Percentiles rank a stretch among this genome's conserved stretches.
phyloP scores from a whole-genome alignment of 1,284 basidiomycete genomes.

The Ganoderma resinaceum region DNA sequence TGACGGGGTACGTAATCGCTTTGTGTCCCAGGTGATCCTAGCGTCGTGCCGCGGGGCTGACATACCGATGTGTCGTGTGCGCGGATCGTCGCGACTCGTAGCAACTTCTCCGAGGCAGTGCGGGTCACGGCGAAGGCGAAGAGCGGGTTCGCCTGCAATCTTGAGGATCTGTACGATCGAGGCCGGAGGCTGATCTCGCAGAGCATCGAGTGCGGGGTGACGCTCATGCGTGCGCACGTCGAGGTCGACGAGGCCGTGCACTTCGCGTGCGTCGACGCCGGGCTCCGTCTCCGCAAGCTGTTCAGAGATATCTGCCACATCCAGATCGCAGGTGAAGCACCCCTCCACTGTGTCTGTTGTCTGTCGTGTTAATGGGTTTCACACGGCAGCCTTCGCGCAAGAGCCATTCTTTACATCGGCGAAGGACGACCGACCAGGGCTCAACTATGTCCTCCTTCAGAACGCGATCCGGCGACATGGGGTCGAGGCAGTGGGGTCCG shows the following conservation, averaged over 20 bases:
- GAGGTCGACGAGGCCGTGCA: conserved; percentile 64
- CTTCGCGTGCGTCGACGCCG: conserved; percentile 57
- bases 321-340: conserved; percentile 58
- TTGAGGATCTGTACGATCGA: conserved; percentile 55
- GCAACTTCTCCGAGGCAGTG: conserved; percentile 64
- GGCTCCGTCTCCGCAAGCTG: conserved; percentile 53
- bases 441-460: conserved; percentile 53
- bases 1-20: conserved; percentile 51
- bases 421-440: conserved; percentile 44
- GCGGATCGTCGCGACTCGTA: conserved; percentile 36
- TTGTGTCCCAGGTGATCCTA: background rate
- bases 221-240: conserved; percentile 69
- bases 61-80: conserved; percentile 15
- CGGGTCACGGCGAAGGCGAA: conserved; percentile 58
- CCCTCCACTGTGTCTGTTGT: background rate
- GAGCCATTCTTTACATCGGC: conserved; percentile 57
- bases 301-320: conserved; percentile 57
- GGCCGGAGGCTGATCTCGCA: conserved; percentile 60
- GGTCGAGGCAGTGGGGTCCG: conserved; percentile 63
- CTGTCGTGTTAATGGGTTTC: conserved; percentile 17
- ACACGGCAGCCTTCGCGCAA: conserved; percentile 62
- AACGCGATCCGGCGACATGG: conserved; percentile 45
- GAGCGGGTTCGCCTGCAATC: conserved; percentile 48
- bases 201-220: conserved; percentile 66
- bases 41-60: background rate